A percentile compares a stretch with the other conserved stretches of the same genome.
Evolutionary conservation across 192 early-diverging fungal genomes (phyloP).

Genomic region (Backusella parvicylindrica): DNA sequence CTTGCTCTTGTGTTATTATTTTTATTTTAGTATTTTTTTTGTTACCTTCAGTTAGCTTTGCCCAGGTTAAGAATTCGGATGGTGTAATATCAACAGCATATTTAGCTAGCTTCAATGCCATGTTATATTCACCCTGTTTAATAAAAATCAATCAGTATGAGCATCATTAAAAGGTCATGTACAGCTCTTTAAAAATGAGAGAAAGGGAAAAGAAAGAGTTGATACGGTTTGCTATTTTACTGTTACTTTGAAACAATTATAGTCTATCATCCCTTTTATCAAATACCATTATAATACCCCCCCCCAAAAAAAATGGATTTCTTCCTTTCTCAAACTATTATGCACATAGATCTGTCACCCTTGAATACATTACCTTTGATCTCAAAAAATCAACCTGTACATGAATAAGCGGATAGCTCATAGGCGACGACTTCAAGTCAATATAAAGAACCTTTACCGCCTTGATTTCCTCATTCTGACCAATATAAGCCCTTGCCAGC

Average conservation of each 20-base stretch:
- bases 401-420: slow-evolving; percentile 83
- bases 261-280: no score
- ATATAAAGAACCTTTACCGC: slow-evolving; percentile 87
- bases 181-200: background rate
- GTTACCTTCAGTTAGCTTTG: slow-evolving; percentile 78
- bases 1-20: background rate
- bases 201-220: background rate
- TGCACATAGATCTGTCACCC: no score
- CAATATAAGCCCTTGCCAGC: slow-evolving; percentile 76
- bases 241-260: no score
- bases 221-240: no score
- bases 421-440: slow-evolving; percentile 72
- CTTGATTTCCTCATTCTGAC: slow-evolving; percentile 88
- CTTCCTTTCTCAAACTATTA: no score
- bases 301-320: background rate
- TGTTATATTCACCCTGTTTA: slow-evolving; percentile 57
- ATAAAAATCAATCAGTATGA: background rate
- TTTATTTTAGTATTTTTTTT: background rate
- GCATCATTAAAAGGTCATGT: no score
- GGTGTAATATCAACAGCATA: slow-evolving; percentile 93
- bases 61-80: slow-evolving; percentile 94
- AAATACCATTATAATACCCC: no score
- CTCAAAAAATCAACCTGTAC: slow-evolving; percentile 89
- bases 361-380: slow-evolving; percentile 55
- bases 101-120: slow-evolving; percentile 85